Evolutionary conservation across 2,329 filamentous ascomycete genomes (phyloP), one percentile per base, ranked within the genome.

Genomic region (Venturia effusa): DNA sequence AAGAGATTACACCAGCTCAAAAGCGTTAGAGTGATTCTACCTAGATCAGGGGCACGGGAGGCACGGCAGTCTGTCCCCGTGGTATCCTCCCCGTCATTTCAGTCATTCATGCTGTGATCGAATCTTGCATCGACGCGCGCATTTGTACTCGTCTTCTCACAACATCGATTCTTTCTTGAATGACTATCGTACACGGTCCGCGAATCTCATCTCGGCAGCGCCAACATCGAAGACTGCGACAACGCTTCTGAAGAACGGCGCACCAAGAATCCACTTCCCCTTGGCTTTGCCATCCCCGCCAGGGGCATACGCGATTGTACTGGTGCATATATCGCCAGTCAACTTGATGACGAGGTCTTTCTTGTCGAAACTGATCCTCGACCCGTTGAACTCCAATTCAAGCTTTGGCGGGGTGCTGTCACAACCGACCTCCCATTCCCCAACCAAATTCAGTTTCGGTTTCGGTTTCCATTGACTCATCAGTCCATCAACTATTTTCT

Each of bases 221-320:
- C 78, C 78, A 13, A 80, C 71, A 65, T 81, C 78, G 67, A 80
- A 81, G 0, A 82, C 78, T 0, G 77, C 77, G 61, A 83, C 69
- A 1, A 80, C 78, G 64, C 80, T 83, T 69, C 81, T 77, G 64
- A 84, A 69, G 64, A 82, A 84, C 6, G 76, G 75, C 39, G 79
- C 77, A 0, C 81, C 81, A 34, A 83, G 69, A 30, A 83, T 78
- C 34, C n/a, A 39, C 22, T 27, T 11, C 7, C 79, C 78, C 27
- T n/a, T n/a, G n/a, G n/a, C n/a, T n/a, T 34, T 32, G 6, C 22
- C n/a, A 1, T 39, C 61, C 4, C 11, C n/a, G 2, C 57, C 40
- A 11, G 11, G 19, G 13, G 10, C 17, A 3, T 27, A 19, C 24
- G n/a, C 24, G 19, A 60, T 30, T 15, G 57, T 60, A 24, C 57